Evolutionary conservation across 768 basidiomycete species (phyloP).

Genomic region (Termitomyces eurrhizus): DNA sequence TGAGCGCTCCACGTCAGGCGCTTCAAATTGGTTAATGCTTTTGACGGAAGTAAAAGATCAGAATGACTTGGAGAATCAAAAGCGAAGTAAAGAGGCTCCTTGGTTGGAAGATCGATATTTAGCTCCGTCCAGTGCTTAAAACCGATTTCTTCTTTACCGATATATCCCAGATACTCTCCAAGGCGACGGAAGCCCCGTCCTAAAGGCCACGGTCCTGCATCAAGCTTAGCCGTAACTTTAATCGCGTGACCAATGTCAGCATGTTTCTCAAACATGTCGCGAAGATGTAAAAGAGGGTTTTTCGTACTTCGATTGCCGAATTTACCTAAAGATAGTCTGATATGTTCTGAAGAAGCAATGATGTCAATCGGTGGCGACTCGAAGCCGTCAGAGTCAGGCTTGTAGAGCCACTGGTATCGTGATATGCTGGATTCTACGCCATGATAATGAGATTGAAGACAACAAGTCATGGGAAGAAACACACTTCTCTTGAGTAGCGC

Average conservation of each 20-base stretch:
- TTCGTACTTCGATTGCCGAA: background rate
- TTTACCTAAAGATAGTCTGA: background rate
- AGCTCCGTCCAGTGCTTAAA: background rate
- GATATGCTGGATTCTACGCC: background rate
- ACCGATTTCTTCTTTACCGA: background rate
- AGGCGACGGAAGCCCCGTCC: background rate
- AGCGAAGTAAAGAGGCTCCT: background rate
- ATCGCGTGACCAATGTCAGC: background rate
- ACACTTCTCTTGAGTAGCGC: background rate
- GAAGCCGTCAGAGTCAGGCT: background rate
- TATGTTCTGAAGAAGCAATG: background rate
- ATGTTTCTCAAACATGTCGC: background rate
- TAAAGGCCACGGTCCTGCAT: background rate
- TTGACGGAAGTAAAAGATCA: background rate
- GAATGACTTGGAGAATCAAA: background rate
- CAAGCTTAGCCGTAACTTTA: background rate
- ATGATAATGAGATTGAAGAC: background rate
- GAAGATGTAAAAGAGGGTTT: background rate
- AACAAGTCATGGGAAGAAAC: background rate
- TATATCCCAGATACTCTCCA: background rate
- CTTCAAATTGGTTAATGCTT: background rate
- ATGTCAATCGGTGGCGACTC: background rate
- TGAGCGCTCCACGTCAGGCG: conserved; percentile 8
- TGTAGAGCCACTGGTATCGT: background rate
- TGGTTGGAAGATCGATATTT: background rate